phyloP scores from a whole-genome alignment of 2,329 filamentous ascomycete genomes.

The Pseudogymnoascus sp. region DNA sequence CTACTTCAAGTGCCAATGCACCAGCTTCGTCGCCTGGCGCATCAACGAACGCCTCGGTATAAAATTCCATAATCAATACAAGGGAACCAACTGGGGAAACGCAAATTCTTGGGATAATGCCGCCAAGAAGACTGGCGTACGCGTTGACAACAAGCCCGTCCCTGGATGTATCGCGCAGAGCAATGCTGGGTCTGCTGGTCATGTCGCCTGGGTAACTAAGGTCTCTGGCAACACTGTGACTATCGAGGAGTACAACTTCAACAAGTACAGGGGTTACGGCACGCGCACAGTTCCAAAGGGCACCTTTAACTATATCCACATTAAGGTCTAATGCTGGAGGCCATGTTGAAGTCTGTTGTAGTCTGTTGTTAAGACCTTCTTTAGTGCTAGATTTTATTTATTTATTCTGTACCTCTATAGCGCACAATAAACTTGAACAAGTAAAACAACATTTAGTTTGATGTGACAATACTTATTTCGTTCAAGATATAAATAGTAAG shows the following conservation, averaged over 20 bases:
- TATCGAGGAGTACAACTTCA: conserved; percentile 12
- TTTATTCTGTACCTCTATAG: background rate
- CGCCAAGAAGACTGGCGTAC: conserved; percentile 1
- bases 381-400: background rate
- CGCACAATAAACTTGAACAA: background rate
- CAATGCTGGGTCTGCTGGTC: conserved; percentile 9
- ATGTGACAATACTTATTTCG: background rate
- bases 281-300: conserved; percentile 8
- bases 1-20: conserved; percentile 13
- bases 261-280: background rate
- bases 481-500: background rate
- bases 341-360: too few relatives aligned
- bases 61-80: conserved; percentile 9
- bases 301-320: conserved; percentile 11
- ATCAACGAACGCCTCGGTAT: conserved; percentile 11
- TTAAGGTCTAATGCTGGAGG: background rate
- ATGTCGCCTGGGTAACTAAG: conserved; percentile 9
- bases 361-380: background rate
- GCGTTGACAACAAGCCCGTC: conserved; percentile 10
- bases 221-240: conserved; percentile 8
- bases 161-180: conserved; percentile 12
- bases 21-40: conserved; percentile 11
- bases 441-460: background rate
- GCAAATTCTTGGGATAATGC: background rate
- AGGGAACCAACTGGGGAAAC: conserved; percentile 4